Evolutionary conservation across 345 rosid genomes (phyloP).

Genomic region (Aquilaria yunnanensis): DNA sequence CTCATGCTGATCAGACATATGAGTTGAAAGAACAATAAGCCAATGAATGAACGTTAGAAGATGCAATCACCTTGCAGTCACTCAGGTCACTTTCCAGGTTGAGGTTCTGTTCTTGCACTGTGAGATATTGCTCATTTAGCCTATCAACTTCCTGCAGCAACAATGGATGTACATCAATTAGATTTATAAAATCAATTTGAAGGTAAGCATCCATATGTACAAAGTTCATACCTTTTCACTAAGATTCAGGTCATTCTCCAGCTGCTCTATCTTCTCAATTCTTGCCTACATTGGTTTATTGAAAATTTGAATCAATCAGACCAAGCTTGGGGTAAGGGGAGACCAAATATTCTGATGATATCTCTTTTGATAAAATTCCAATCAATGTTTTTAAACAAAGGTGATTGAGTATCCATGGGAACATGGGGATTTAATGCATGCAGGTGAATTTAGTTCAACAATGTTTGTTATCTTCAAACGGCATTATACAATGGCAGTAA

Average conservation of each 20-base stretch:
- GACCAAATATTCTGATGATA: no score
- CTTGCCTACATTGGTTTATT: slow-evolving; percentile 42
- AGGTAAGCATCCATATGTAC: slow-evolving; percentile 5
- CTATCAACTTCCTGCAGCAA: slow-evolving; percentile 55
- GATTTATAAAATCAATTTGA: background rate
- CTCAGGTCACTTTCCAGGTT: slow-evolving; percentile 54
- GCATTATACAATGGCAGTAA: background rate
- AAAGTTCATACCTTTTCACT: slow-evolving; percentile 47
- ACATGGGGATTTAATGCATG: background rate
- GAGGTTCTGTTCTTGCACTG: slow-evolving; percentile 65
- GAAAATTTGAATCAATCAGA: slow-evolving; percentile 9
- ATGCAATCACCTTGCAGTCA: slow-evolving; percentile 55
- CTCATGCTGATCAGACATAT: slow-evolving; percentile 7
- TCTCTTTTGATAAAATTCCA: background rate
- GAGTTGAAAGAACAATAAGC: slow-evolving; percentile 7
- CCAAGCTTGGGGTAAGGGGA: background rate
- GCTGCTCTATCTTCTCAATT: slow-evolving; percentile 68
- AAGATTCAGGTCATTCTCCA: slow-evolving; percentile 55
- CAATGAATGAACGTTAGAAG: background rate
- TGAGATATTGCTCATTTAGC: slow-evolving; percentile 54
- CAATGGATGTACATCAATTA: slow-evolving; percentile 7
- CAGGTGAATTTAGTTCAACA: no score
- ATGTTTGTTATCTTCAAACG: background rate
- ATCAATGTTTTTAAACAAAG: background rate
- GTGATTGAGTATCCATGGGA: no score